Evolutionary conservation across 257 asterid genomes (phyloP).

Genomic region (Solanum sejunctum): DNA sequence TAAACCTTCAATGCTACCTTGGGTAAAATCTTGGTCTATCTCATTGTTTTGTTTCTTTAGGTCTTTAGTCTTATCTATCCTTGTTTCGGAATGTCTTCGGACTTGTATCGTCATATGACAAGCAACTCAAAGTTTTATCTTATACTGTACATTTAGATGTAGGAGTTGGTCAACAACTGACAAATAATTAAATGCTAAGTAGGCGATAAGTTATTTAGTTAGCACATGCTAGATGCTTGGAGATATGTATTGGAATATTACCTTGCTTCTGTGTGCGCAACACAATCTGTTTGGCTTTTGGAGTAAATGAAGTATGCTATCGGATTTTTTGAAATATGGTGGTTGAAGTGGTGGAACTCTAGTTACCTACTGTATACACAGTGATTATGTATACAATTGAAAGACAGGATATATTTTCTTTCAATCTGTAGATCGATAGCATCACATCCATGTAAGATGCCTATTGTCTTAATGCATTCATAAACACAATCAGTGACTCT

Average conservation of each 20-base stretch:
- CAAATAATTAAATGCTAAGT: not conserved
- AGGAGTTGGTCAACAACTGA: not conserved
- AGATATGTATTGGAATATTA: not conserved
- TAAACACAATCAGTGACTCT: not conserved
- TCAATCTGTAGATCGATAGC: not conserved
- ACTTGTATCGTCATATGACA: not conserved
- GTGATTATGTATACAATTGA: not conserved
- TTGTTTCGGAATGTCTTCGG: not conserved
- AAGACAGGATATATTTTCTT: not conserved
- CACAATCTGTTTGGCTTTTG: not conserved
- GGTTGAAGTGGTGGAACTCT: not conserved
- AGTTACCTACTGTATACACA: not conserved
- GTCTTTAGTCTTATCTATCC: not conserved
- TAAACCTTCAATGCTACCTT: constrained; percentile 48
- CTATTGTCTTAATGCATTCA: not conserved
- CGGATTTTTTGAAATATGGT: not conserved
- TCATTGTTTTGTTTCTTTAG: not conserved
- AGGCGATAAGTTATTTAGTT: not conserved
- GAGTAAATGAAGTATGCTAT: not conserved
- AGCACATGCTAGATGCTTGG: not conserved
- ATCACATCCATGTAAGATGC: not conserved
- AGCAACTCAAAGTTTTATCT: not conserved
- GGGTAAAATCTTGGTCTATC: constrained; percentile 34
- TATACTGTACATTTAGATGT: not conserved
- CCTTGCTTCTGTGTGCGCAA: not conserved